Base-by-base conservation (phyloP, 768 basidiomycete genomes). In the Pulveroboletus sp. region DNA sequence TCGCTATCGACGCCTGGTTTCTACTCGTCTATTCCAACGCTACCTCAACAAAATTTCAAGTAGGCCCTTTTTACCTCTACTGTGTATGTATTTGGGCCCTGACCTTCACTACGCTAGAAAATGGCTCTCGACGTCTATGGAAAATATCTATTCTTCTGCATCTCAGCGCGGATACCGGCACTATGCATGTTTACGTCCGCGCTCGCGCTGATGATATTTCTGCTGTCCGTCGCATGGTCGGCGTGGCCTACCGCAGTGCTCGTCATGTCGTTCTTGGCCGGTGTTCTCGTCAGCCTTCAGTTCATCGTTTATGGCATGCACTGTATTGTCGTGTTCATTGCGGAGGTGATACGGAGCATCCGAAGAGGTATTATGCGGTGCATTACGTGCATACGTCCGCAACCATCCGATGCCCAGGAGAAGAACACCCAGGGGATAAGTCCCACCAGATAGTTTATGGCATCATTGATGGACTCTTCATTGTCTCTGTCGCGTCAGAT, bases 121-220 rank as follows among this genome's bases (percentile, higher is more conserved):
- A 47, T 62, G 52, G 52, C 86, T 0, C 64, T 58, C 8, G 86
- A 86, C 57, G 52, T 87, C 27, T 84, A 80, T 53, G 72, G 69
- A 20, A 74, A 75, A 10, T 84, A 84, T 62, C 71, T 85, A 48
- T 87, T 86, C 70, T 89, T 89, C 63, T 73, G 81, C 24, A 72
- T 89, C 13, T 79, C 82, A 1, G 73, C 85, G 6, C 77, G 85
- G 19, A 68, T 86, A 12, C 87, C 86, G 0, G 75, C 78, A 0
- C 52, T 87, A 7, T 81, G 81, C 60, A 78, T 82, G 71, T 73
- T 84, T 46, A 49, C 72, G 25, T 79, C 84, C 11, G 72, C 79
- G 0, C 37, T 77, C n/a, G 70, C 81, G 2, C 72, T 89, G 8
- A 80, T 83, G 72, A 53, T 61, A 2, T 88, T 87, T 67, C 64